Conservation (phyloP, 2,329 filamentous ascomycete genomes). For the Aspergillus udagawae region DNA sequence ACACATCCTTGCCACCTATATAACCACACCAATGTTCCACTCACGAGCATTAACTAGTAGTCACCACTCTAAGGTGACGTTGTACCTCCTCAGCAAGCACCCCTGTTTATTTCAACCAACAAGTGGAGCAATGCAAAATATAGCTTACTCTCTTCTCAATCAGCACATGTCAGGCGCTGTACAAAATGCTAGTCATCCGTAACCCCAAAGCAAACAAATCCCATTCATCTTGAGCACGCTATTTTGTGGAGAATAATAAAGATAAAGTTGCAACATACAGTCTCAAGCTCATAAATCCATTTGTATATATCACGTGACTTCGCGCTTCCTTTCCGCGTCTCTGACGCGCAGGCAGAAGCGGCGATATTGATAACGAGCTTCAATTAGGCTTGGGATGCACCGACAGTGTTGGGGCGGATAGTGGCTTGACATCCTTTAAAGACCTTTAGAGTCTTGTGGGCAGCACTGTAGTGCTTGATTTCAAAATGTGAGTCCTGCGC, state of each 20-base stretch:
- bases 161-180: too few species aligned
- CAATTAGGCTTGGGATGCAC: not conserved
- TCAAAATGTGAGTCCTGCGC: slow-evolving; percentile 7
- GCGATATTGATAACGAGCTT: not conserved
- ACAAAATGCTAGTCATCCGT: too few species aligned
- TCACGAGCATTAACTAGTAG: too few species aligned
- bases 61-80: too few species aligned
- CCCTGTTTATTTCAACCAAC: too few species aligned
- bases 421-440: not conserved
- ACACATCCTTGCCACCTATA: too few species aligned
- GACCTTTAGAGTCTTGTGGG: not conserved
- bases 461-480: not conserved
- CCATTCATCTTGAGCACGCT: too few species aligned
- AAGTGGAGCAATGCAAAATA: too few species aligned
- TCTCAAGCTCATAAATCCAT: not conserved
- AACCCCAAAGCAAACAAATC: too few species aligned
- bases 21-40: too few species aligned
- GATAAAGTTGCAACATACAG: not conserved
- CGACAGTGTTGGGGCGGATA: not conserved
- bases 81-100: too few species aligned
- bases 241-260: not conserved
- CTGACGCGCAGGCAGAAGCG: slow-evolving; percentile 14
- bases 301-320: slow-evolving; percentile 8
- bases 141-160: too few species aligned
- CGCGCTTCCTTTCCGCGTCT: slow-evolving; percentile 17